These are phyloP conservation scores for Chlorella sp. DNA, from an alignment of 139 green algal species.

Conservation along the genomic window DNA sequence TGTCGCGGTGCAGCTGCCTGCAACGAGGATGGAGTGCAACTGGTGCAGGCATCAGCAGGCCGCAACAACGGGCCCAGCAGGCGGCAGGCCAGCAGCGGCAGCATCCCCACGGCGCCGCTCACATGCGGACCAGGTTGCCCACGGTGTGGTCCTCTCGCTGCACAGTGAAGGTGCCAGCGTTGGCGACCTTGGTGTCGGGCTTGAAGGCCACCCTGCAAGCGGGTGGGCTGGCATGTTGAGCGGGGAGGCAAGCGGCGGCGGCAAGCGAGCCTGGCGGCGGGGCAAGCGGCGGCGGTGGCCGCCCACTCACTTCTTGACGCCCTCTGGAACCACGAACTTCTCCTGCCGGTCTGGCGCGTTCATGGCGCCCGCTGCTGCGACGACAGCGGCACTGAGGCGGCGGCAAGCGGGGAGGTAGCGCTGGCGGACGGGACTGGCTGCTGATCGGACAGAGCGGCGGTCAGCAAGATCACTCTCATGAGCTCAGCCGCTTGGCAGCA, in stretches of 20 bases:
- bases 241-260: neutral
- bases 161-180: constrained; percentile 88
- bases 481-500: no score
- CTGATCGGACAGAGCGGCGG: no score
- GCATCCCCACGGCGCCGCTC: neutral
- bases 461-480: no score
- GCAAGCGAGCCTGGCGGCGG: neutral
- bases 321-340: constrained; percentile 91
- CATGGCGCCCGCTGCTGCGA: constrained; percentile 18
- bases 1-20: constrained; percentile 74
- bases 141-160: constrained; percentile 96
- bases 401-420: no score
- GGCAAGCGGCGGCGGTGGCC: neutral
- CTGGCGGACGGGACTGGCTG: no score
- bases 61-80: no score
- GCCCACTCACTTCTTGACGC: constrained; percentile 71
- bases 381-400: no score
- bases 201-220: constrained; percentile 72
- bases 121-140: constrained; percentile 92
- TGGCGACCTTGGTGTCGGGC: constrained; percentile 85
- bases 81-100: neutral
- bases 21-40: no score
- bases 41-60: no score
- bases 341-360: constrained; percentile 87
- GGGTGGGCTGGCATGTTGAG: neutral